Base-by-base conservation (phyloP, 2,329 filamentous ascomycete species). In the Pseudogymnoascus sp. region DNA sequence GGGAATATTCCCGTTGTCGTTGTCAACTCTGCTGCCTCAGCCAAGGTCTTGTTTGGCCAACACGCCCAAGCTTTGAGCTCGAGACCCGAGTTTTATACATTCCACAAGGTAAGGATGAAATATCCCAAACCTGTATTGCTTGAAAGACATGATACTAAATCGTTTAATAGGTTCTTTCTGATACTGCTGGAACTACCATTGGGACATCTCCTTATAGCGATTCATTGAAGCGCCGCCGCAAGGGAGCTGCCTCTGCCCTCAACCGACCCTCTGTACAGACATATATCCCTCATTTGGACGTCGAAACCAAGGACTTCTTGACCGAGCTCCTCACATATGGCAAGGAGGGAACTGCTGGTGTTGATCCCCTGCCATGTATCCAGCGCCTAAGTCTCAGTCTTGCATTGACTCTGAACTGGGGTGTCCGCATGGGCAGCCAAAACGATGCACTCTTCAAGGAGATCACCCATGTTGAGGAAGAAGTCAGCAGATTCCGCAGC, bases 361-460 rank as follows among this genome's bases (percentile, higher is more conserved):
- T 86, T 0, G 82, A 88, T 60, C 83, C 84, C 0, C 83, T 86
- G 81, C 82, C 83, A 0, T 83, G 85, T 79, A 85, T 87, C 48
- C 84, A 86, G 65, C 79, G 84, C 0, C 75, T 87, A 0, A 81
- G 78, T 10, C 71, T 87, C 3, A 84, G 80, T n/a, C 74, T 87
- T 2, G 78, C 82, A 0, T 69, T 87, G 23, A 87, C 84, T 0
- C 72, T 87, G 13, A 87, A 87, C 67, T 88, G 83, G 82, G 85
- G 84, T 0, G 78, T 79, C 0, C 77, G 84, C 0, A 79, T 88
- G 70, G 76, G 75, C 10, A 81, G 77, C 13, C 78, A 83, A 59
- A 75, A 85, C n/a, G 78, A 83, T 59, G 73, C 77, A 5, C 71
- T 85, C n/a, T 84, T 86, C 62, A 73, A 78, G 15, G 82, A 85